Conservation (phyloP, 306 rosid species). For the Leucaena leucocephala region DNA sequence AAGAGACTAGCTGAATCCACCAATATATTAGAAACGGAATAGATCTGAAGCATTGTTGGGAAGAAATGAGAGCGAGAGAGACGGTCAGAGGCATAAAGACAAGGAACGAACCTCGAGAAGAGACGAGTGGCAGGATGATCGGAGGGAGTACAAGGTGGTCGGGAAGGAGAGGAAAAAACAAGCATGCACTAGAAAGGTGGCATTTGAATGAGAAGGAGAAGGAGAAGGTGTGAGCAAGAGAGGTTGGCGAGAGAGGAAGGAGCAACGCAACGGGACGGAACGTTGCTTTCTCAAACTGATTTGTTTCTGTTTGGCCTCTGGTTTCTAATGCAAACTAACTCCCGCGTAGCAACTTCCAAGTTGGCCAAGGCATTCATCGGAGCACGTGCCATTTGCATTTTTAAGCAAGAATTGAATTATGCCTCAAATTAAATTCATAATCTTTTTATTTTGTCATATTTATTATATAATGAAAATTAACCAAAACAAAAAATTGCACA, state of each 20-base stretch:
- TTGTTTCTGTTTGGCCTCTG: neutral
- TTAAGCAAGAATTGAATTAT: too few species aligned
- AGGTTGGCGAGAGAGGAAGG: neutral
- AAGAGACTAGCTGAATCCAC: neutral
- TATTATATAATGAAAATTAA: too few species aligned
- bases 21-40: slow-evolving; percentile 8
- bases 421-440: too few species aligned
- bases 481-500: too few species aligned
- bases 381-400: neutral
- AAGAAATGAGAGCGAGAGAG: neutral
- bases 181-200: neutral
- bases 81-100: neutral
- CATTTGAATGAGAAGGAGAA: neutral
- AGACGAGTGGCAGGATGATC: neutral
- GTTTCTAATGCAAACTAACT: neutral
- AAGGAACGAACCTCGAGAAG: slow-evolving; percentile 36
- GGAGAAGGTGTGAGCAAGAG: neutral
- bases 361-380: neutral
- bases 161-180: slow-evolving; percentile 21
- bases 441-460: too few species aligned
- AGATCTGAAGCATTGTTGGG: slow-evolving; percentile 43
- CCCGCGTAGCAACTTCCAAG: neutral
- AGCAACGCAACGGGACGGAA: neutral
- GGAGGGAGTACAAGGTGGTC: slow-evolving; percentile 25
- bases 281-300: neutral